A percentile compares a stretch with the other conserved stretches of the same genome.
phyloP scores from a whole-genome alignment of 345 rosid genomes.

The Brassica nigra region DNA sequence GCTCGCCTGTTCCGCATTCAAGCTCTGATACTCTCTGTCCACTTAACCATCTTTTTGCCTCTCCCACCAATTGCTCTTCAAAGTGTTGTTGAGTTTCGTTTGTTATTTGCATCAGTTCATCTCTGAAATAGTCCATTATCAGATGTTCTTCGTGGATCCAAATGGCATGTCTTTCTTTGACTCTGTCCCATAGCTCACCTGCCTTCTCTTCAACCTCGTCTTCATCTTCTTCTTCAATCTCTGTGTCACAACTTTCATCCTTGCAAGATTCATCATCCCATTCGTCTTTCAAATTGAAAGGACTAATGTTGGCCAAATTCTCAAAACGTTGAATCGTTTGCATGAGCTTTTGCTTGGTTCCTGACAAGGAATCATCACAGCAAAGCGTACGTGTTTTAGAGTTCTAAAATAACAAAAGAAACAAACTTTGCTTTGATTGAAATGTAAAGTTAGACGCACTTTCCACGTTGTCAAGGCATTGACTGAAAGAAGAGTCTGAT shows the following conservation, averaged over 20 bases:
- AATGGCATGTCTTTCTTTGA: constrained; percentile 39
- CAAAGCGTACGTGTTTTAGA: not conserved
- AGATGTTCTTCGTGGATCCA: constrained; percentile 41
- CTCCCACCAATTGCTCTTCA: constrained; percentile 29
- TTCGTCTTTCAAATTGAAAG: constrained; percentile 36
- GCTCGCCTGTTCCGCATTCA: constrained; percentile 32
- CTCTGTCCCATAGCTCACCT: constrained; percentile 39
- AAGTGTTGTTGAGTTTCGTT: not conserved
- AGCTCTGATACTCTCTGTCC: constrained; percentile 35
- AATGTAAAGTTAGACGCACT: constrained; percentile 45
- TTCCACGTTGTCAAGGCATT: constrained; percentile 45
- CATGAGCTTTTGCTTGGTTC: constrained; percentile 44
- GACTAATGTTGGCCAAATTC: constrained; percentile 38
- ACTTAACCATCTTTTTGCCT: constrained; percentile 52
- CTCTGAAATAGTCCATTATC: constrained; percentile 53
- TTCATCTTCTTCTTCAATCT: constrained; percentile 31
- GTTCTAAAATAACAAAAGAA: not conserved
- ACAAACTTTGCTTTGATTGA: constrained; percentile 15
- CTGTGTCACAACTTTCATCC: constrained; percentile 9
- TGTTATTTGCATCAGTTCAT: constrained; percentile 38
- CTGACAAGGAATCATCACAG: constrained; percentile 21
- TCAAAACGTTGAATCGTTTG: constrained; percentile 43
- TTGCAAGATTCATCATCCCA: constrained; percentile 43
- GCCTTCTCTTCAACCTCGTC: constrained; percentile 49
- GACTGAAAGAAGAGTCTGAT: constrained; percentile 44